Percentiles rank a stretch among this genome's conserved stretches.
phyloP scores from a whole-genome alignment of 2,329 filamentous ascomycete genomes.

The Fusarium sp. region DNA sequence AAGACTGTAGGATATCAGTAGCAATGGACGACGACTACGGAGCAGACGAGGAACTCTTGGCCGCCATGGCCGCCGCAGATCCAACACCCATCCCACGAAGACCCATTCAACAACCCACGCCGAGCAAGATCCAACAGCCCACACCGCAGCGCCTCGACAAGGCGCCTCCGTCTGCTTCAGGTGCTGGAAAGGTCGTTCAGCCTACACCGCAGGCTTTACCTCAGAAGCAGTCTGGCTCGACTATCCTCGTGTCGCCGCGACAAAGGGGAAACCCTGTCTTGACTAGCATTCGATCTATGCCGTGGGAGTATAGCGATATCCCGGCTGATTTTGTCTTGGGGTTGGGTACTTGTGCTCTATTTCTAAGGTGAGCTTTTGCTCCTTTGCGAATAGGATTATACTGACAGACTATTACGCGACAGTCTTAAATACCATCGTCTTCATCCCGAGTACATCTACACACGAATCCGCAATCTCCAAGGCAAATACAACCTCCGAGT shows the following conservation, averaged over 20 bases:
- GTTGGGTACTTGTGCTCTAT: slow-evolving; percentile 88
- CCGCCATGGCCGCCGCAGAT: slow-evolving; percentile 66
- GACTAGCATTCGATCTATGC: slow-evolving; percentile 81
- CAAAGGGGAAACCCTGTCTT: slow-evolving; percentile 97
- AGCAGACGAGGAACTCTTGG: slow-evolving; percentile 67
- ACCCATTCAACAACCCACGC: slow-evolving; percentile 54
- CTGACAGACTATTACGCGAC: slow-evolving; percentile 2
- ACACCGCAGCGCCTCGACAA: slow-evolving; percentile 69
- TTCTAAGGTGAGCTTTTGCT: slow-evolving; percentile 69
- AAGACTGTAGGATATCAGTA: neutral
- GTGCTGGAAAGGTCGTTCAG: slow-evolving; percentile 76
- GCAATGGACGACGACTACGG: slow-evolving; percentile 67
- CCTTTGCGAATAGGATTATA: neutral
- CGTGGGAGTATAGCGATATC: slow-evolving; percentile 99
- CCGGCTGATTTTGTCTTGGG: slow-evolving; percentile 93
- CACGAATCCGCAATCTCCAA: slow-evolving; percentile 85
- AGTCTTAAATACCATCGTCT: slow-evolving; percentile 96
- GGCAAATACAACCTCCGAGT: slow-evolving; percentile 90
- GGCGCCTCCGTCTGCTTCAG: slow-evolving; percentile 56
- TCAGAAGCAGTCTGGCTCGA: slow-evolving; percentile 72
- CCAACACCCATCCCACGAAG: slow-evolving; percentile 43
- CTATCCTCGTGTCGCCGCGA: slow-evolving; percentile 89
- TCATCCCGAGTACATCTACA: slow-evolving; percentile 98
- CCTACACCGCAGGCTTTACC: slow-evolving; percentile 89
- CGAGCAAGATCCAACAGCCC: slow-evolving; percentile 60